A percentile compares a stretch with the other conserved stretches of the same genome.
These are phyloP conservation scores for Hypericum perforatum DNA, from an alignment of 345 rosid species.

Conservation along the genomic window DNA sequence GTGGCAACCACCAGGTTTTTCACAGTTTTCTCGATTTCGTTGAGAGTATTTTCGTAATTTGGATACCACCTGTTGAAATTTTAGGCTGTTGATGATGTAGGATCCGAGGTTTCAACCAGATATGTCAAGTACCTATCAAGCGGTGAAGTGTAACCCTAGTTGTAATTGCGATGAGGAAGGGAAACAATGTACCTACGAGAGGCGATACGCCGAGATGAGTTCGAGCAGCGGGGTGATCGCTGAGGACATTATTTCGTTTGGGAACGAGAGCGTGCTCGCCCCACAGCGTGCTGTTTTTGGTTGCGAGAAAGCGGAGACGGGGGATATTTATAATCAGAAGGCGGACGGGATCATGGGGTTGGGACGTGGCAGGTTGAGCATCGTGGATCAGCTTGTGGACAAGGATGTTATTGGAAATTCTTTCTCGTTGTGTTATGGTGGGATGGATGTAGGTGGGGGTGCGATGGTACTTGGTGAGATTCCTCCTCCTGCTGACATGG, in stretches of 20 bases:
- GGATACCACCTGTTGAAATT: background rate
- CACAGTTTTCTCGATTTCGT: background rate
- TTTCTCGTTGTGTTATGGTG: conserved; percentile 25
- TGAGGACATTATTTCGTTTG: conserved; percentile 21
- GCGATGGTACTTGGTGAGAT: conserved; percentile 24
- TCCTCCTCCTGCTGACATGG: conserved; percentile 18
- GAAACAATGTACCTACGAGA: conserved; percentile 23
- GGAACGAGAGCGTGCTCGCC: conserved; percentile 14
- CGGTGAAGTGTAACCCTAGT: conserved; percentile 20
- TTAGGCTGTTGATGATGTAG: conserved; percentile 12
- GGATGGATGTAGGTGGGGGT: conserved; percentile 25
- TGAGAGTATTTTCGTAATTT: conserved; percentile 1
- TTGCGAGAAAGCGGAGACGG: conserved; percentile 22
- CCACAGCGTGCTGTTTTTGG: conserved; percentile 22
- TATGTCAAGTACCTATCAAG: conserved; percentile 13
- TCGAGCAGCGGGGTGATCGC: conserved; percentile 22
- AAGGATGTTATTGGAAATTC: conserved; percentile 18
- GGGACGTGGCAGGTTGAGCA: conserved; percentile 18
- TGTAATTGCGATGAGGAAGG: conserved; percentile 26
- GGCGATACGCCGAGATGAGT: conserved; percentile 24
- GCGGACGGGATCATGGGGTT: conserved; percentile 27
- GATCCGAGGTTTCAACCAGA: conserved; percentile 23
- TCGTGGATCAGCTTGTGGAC: conserved; percentile 21
- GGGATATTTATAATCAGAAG: conserved; percentile 18
- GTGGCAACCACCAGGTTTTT: conserved; percentile 26